Conservation (phyloP, 1,139 yeast genomes). For the Kazachstania sp. region DNA sequence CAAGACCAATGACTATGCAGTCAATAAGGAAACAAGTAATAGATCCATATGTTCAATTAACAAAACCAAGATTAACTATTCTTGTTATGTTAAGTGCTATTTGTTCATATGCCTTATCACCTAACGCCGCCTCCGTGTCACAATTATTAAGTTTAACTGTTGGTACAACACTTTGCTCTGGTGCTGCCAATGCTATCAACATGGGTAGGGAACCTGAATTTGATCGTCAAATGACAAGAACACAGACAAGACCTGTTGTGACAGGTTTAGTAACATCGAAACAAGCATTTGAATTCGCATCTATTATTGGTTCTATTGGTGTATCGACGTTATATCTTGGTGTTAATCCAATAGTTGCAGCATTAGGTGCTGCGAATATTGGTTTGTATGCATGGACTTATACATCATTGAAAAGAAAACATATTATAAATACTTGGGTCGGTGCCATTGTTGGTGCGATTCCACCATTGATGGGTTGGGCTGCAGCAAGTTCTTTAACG, state of each 20-base stretch:
- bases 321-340: conserved; percentile 62
- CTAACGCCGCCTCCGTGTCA: conserved; percentile 58
- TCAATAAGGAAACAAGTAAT: conserved; percentile 32
- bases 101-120: conserved; percentile 89
- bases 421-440: conserved; percentile 92
- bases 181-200: conserved; percentile 92
- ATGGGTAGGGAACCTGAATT: conserved; percentile 94
- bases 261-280: conserved; percentile 65
- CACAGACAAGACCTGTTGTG: conserved; percentile 85
- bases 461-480: conserved; percentile 99
- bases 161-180: conserved; percentile 85
- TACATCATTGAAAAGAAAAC: conserved; percentile 78
- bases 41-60: conserved; percentile 63
- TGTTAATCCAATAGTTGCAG: conserved; percentile 78
- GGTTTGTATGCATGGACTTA: conserved; percentile 80
- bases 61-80: conserved; percentile 83
- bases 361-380: conserved; percentile 69
- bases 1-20: conserved; percentile 9
- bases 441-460: conserved; percentile 98
- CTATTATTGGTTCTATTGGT: conserved; percentile 62
- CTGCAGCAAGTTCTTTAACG: conserved; percentile 71
- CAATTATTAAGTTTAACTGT: conserved; percentile 63
- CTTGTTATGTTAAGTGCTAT: conserved; percentile 85
- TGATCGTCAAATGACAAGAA: conserved; percentile 82
- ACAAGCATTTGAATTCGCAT: conserved; percentile 79